Conservation (phyloP, 495 filamentous ascomycete genomes). For the Evansstolkia leycettana region DNA sequence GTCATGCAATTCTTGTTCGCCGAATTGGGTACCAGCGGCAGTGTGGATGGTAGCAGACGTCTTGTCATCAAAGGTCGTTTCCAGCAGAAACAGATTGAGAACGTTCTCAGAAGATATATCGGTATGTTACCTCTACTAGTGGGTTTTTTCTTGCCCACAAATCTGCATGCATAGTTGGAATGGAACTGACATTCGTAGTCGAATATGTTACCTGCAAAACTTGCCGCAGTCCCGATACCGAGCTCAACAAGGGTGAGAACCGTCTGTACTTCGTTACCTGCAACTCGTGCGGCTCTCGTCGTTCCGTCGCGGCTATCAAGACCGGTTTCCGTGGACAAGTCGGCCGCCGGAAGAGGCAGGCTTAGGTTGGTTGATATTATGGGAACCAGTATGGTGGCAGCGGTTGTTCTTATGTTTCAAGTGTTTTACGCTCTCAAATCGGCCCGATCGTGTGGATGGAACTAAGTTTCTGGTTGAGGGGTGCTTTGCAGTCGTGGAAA, state of each 20-base stretch:
- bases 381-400: conserved; percentile 4
- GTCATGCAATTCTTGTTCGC: conserved; percentile 95
- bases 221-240: conserved; percentile 86
- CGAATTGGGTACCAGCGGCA: conserved; percentile 92
- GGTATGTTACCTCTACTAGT: conserved; percentile 41
- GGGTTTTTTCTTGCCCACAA: not conserved
- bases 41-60: conserved; percentile 81
- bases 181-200: conserved; percentile 35
- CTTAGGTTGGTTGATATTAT: conserved; percentile 17
- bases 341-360: conserved; percentile 72
- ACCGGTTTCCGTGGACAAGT: conserved; percentile 98
- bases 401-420: conserved; percentile 13
- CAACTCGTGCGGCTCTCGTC: conserved; percentile 81
- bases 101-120: conserved; percentile 86
- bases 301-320: conserved; percentile 95
- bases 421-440: conserved; percentile 6
- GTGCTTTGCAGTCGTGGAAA: not conserved
- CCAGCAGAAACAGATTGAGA: conserved; percentile 97
- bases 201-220: conserved; percentile 99
- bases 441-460: conserved; percentile 9
- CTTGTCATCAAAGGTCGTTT: conserved; percentile 98
- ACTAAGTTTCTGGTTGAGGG: too few relatives aligned
- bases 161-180: not conserved
- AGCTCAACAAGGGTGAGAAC: conserved; percentile 97
- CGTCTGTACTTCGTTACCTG: conserved; percentile 77